These are phyloP conservation scores for Mycena latifolia DNA, from an alignment of 768 basidiomycete genomes.

Conservation along the genomic window DNA sequence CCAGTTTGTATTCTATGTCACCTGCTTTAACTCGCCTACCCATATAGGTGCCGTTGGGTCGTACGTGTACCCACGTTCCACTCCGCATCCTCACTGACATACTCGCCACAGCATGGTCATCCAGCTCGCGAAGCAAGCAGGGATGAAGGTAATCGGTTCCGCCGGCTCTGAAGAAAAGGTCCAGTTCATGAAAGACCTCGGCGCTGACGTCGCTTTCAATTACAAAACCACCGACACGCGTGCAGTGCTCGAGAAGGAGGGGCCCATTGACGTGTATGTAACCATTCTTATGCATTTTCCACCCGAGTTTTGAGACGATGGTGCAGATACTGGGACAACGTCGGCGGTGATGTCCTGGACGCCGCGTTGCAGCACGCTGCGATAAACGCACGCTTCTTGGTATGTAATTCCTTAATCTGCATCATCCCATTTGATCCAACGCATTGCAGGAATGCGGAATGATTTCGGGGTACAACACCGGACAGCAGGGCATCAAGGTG, in stretches of 20 bases:
- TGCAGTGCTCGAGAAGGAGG: constrained; percentile 67
- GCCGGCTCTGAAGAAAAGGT: constrained; percentile 83
- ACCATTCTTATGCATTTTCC: background rate
- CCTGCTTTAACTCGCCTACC: background rate
- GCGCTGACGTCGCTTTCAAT: constrained; percentile 79
- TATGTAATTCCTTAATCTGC: constrained; percentile 38
- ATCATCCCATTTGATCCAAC: no score
- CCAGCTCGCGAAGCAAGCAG: constrained; percentile 62
- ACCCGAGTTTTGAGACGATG: background rate
- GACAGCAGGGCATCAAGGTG: constrained; percentile 9
- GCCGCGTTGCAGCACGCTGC: constrained; percentile 62
- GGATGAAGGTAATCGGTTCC: constrained; percentile 75
- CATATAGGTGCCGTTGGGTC: constrained; percentile 68
- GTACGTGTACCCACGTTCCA: constrained; percentile 49
- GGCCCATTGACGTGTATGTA: constrained; percentile 59
- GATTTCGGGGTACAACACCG: constrained; percentile 41
- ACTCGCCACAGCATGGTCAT: constrained; percentile 53
- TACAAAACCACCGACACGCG: constrained; percentile 71
- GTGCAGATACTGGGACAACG: constrained; percentile 67
- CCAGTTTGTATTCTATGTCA: background rate
- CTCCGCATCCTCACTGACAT: background rate
- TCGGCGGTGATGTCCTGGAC: constrained; percentile 72
- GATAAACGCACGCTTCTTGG: constrained; percentile 62
- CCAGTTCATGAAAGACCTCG: constrained; percentile 67
- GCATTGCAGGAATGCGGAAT: constrained; percentile 11